Percentiles rank a stretch among this genome's conserved stretches.
Conservation (phyloP, 148 eudicot species). For the Persicaria maculosa region DNA sequence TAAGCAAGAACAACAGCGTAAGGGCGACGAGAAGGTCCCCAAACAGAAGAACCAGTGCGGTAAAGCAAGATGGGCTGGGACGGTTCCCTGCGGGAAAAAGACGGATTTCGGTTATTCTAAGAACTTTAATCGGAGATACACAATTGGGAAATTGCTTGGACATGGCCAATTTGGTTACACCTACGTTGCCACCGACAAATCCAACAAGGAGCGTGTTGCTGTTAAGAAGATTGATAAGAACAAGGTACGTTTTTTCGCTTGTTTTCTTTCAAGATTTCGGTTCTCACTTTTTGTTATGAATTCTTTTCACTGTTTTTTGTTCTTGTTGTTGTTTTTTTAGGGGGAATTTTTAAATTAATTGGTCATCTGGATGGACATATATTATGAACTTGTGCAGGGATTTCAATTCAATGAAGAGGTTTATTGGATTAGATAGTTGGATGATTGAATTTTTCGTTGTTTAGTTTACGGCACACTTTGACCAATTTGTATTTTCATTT, state of each 20-base stretch:
- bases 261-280: neutral
- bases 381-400: neutral
- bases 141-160: conserved; percentile 84
- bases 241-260: conserved; percentile 36
- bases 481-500: neutral
- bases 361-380: neutral
- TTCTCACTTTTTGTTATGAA: neutral
- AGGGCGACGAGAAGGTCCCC: neutral
- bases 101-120: conserved; percentile 93
- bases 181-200: conserved; percentile 71
- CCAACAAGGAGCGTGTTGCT: conserved; percentile 82
- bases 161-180: conserved; percentile 99
- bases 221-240: conserved; percentile 90
- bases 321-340: neutral
- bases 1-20: neutral
- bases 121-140: conserved; percentile 56
- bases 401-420: neutral
- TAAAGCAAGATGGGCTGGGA: conserved; percentile 26
- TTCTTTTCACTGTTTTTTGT: neutral
- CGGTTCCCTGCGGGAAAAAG: conserved; percentile 59
- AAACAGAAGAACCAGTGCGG: conserved; percentile 5
- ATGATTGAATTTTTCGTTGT: neutral
- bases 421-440: too few species aligned
- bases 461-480: neutral
- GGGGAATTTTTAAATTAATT: neutral